Percentiles rank a stretch among this genome's conserved stretches.
Conservation (phyloP, 2,329 filamentous ascomycete genomes). For the Calcarisporium arbuscula region DNA sequence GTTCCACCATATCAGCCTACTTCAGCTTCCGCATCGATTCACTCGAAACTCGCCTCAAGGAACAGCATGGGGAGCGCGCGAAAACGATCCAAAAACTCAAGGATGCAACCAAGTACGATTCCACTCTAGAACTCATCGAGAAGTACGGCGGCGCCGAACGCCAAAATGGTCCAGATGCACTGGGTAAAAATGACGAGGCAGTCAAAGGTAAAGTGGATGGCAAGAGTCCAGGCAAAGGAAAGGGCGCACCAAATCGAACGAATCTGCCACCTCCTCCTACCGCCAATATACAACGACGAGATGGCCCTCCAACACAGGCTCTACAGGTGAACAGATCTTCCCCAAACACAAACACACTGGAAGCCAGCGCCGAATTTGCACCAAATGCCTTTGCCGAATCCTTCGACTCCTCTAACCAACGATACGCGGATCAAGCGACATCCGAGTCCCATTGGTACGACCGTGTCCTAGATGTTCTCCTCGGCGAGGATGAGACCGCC, state of each 20-base stretch:
- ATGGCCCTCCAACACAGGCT: constrained; percentile 15
- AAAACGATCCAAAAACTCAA: constrained; percentile 92
- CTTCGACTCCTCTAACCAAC: constrained; percentile 1
- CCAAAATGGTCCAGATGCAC: no score
- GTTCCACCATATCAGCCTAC: constrained; percentile 59
- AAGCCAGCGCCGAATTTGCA: constrained; percentile 60
- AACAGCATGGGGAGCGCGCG: constrained; percentile 70
- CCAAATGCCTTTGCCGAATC: constrained; percentile 51
- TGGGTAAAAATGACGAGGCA: constrained; percentile 4
- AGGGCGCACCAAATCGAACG: constrained; percentile 31
- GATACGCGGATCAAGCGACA: constrained; percentile 10
- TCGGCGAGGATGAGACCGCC: constrained; percentile 91
- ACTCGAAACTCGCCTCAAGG: constrained; percentile 63
- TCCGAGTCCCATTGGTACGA: constrained; percentile 79
- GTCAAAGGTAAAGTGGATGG: constrained; percentile 12
- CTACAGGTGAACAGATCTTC: constrained; percentile 19
- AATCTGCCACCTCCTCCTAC: constrained; percentile 53
- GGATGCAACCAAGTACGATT: constrained; percentile 90
- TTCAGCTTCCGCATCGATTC: constrained; percentile 77
- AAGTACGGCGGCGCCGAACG: constrained; percentile 76
- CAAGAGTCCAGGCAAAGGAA: constrained; percentile 1
- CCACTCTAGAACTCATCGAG: constrained; percentile 84
- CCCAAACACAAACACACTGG: constrained; percentile 21
- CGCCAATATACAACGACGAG: constrained; percentile 50
- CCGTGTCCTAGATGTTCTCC: constrained; percentile 79